Base-by-base conservation (phyloP, 768 basidiomycete genomes). In the Dentipellis fragilis region DNA sequence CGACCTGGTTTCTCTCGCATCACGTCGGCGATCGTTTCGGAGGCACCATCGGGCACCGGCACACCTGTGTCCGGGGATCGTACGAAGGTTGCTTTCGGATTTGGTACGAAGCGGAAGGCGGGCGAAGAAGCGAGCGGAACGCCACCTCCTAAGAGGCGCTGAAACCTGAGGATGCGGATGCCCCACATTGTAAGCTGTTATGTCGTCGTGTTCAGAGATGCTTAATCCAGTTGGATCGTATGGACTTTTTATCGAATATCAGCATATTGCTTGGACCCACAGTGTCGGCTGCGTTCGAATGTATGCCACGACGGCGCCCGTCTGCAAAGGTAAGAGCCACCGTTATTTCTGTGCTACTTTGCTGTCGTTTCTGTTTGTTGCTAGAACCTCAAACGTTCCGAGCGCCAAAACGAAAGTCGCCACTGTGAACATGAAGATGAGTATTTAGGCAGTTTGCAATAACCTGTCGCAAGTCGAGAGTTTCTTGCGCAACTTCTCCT, bases 21-120 rank as follows among this genome's bases (percentile, higher is more conserved):
- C 65, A 77, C 80, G 3, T 78, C 85, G 10, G 73, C 79, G 8
- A 69, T 74, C 38, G 69, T 81, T 35, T 74, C 83, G 37, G 72
- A 78, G 2, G 65, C 72, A 22, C 72, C 75, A 21, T 62, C 68
- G 38, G 66, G 65, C 37, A 61, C 64, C 19, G 79, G 79, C 9
- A 84, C 84, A 0, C 80, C 85, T 19, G 81, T 76, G 19, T 71
- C 79, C 1, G 72, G 71, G 1, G 89, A 91, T 64, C 77, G 89
- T 52, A 78, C 81, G 35, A 92, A 83, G 68, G 80, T 93, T 45
- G 79, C 81, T 5, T 83, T 92, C 66, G 87, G 87, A 10, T 80
- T 92, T 65, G 84, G 84, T 36, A 72, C 76, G 48, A 93, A 93
- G 75, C 75, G 91, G 64, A 93, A 92, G 66, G 87, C 86, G 4